Conservation (phyloP, 495 filamentous ascomycete species). For the Aspergillus cavernicola region DNA sequence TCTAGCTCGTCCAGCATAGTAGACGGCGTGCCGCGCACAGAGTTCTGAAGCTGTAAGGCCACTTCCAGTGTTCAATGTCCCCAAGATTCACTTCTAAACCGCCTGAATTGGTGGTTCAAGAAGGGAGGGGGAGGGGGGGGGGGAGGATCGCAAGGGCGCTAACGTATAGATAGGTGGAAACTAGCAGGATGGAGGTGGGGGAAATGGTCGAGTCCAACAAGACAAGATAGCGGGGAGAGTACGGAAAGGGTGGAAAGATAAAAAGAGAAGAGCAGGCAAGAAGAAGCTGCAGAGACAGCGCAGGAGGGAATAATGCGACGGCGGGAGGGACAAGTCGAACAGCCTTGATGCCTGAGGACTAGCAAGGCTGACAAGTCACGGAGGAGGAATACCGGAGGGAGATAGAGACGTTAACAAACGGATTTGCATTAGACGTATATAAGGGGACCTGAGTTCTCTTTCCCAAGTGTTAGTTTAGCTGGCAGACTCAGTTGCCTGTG, state of each 20-base stretch:
- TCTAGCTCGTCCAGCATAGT: constrained; percentile 48
- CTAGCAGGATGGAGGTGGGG: constrained; percentile 4
- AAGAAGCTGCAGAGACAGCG: constrained; percentile 13
- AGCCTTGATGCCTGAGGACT: constrained; percentile 26
- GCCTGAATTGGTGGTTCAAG: constrained; percentile 8
- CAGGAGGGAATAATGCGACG: constrained; percentile 16
- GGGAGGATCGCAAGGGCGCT: constrained; percentile 19
- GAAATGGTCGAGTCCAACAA: constrained; percentile 8
- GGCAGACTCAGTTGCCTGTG: too few species aligned
- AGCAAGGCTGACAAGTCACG: constrained; percentile 19
- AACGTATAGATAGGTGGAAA: constrained; percentile 10
- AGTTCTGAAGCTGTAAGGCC: constrained; percentile 19
- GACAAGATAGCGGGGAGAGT: constrained; percentile 3
- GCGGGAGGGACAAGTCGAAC: constrained; percentile 4
- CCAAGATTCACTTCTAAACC: constrained; percentile 11
- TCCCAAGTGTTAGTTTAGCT: too few species aligned
- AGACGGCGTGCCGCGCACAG: constrained; percentile 34
- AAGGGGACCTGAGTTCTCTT: background rate
- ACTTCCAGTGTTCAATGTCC: constrained; percentile 15
- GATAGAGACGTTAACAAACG: constrained; percentile 13
- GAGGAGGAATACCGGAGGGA: constrained; percentile 3
- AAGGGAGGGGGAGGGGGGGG: constrained; percentile 4
- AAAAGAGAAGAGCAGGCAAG: constrained; percentile 1
- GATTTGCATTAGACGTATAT: constrained; percentile 16
- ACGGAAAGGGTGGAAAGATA: background rate